Evolutionary conservation across 2,329 filamentous ascomycete genomes (phyloP), one percentile per base, ranked within the genome.

Genomic region (Penicillium sp.): DNA sequence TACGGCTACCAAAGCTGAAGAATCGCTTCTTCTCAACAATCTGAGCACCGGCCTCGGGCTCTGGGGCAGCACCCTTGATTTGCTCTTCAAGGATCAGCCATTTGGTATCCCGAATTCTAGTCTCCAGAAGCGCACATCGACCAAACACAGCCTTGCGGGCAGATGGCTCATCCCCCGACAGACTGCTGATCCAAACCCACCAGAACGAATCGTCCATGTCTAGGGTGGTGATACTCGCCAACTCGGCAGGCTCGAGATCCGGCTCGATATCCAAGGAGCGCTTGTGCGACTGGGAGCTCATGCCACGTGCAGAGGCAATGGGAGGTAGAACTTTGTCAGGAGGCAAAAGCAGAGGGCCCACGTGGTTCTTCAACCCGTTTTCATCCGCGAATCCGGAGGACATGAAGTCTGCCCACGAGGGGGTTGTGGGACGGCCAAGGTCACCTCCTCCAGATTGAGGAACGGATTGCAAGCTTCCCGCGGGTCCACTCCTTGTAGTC

Each of bases 131-230:
- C 21, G 94, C 91, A 69, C 94, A 99, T 61, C 94, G 85, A 38
- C 94, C 94, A 72, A 99, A 99, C 0, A 92, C 91, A 6, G 92
- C 88, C 72, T 99, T 99, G 59, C 94, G 86, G 11, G 88, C 83
- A 0, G 86, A 76, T 0, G 92, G 90, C 76, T 99, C 94, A 69
- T 99, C 94, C 0, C 87, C 89, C 1, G 93, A 92, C 68, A 99
- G 79, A 80, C 93, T 97, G 66, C 87, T 95, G 82, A 99, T 97
- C 94, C 94, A 99, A 4, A 97, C 94, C 93, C 94, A 97, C 94
- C 94, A 99, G 74, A 99, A 99, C 1, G 92, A 89, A 72, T 97
- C 93, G 67, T 99, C 94, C 5, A 99, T 81, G 61, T 94, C 88
- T 56, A 97, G 84, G 38, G 84, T 84, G 25, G 85, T 89, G 69